Evolutionary conservation across 345 rosid genomes (phyloP).

Genomic region (Brassica incana): DNA sequence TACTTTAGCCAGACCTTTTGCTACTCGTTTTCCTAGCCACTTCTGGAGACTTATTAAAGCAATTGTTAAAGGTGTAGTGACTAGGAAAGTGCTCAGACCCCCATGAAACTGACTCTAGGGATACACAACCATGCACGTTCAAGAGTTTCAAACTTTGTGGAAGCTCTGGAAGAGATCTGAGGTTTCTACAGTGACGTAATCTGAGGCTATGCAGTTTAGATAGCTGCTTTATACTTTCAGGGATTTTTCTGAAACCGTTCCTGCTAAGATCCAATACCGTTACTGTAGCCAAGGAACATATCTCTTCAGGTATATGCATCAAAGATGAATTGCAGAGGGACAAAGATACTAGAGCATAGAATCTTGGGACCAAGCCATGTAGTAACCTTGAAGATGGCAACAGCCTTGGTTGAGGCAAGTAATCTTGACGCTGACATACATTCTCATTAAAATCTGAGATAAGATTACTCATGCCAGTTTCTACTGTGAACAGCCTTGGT

Average conservation of each 20-base stretch:
- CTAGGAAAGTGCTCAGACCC: neutral
- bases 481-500: neutral
- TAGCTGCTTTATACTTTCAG: neutral
- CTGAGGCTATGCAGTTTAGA: neutral
- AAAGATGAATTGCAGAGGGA: neutral
- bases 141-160: neutral
- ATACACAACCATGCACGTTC: neutral
- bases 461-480: neutral
- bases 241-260: neutral
- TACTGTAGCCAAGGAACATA: neutral
- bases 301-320: neutral
- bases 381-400: neutral
- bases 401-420: neutral
- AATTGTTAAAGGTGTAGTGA: neutral
- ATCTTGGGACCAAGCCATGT: neutral
- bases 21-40: neutral
- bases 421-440: neutral
- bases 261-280: neutral
- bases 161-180: neutral
- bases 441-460: neutral
- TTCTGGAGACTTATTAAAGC: neutral
- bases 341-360: neutral
- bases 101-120: neutral
- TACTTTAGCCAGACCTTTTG: neutral
- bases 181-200: neutral